Conservation (phyloP, 2,329 filamentous ascomycete genomes). For the Arachnopeziza araneosa region DNA sequence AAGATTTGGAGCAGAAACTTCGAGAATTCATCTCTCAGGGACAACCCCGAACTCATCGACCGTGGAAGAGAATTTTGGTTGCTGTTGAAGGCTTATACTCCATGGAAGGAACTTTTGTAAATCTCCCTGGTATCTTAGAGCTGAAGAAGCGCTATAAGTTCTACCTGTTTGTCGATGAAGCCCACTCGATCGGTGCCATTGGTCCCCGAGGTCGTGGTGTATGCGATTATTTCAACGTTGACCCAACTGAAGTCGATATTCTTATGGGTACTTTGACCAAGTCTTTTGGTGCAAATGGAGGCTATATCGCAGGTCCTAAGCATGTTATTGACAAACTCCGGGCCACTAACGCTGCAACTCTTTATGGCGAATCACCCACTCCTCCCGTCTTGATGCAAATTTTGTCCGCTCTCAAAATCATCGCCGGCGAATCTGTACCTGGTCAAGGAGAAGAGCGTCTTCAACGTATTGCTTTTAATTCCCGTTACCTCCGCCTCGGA, state of each 20-base stretch:
- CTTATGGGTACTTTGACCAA: slow-evolving; percentile 98
- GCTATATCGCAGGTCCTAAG: slow-evolving; percentile 88
- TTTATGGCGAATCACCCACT: slow-evolving; percentile 81
- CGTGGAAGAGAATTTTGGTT: slow-evolving; percentile 98
- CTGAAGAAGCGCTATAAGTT: slow-evolving; percentile 98
- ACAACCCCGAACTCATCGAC: slow-evolving; percentile 94
- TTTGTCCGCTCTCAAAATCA: slow-evolving; percentile 76
- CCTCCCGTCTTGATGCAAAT: slow-evolving; percentile 92
- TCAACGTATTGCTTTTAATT: slow-evolving; percentile 96
- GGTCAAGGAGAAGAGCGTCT: slow-evolving; percentile 94
- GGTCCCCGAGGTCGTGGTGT: slow-evolving; percentile 86
- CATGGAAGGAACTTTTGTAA: slow-evolving; percentile 99
- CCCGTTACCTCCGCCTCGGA: slow-evolving; percentile 92
- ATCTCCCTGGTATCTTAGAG: slow-evolving; percentile 81
- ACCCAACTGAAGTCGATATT: slow-evolving; percentile 83
- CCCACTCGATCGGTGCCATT: slow-evolving; percentile 90
- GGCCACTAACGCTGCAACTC: slow-evolving; percentile 76
- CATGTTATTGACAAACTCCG: slow-evolving; percentile 88
- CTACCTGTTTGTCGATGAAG: slow-evolving; percentile 90
- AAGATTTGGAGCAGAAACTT: slow-evolving; percentile 75
- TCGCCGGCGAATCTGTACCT: slow-evolving; percentile 78
- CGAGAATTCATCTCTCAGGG: slow-evolving; percentile 93
- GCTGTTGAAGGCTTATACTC: slow-evolving; percentile 97
- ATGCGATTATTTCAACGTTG: slow-evolving; percentile 93
- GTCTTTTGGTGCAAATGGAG: slow-evolving; percentile 96